A percentile compares a stretch with the other conserved stretches of the same genome.
phyloP scores from a whole-genome alignment of 148 eudicot species.

The Rhododendron kiyosumense region DNA sequence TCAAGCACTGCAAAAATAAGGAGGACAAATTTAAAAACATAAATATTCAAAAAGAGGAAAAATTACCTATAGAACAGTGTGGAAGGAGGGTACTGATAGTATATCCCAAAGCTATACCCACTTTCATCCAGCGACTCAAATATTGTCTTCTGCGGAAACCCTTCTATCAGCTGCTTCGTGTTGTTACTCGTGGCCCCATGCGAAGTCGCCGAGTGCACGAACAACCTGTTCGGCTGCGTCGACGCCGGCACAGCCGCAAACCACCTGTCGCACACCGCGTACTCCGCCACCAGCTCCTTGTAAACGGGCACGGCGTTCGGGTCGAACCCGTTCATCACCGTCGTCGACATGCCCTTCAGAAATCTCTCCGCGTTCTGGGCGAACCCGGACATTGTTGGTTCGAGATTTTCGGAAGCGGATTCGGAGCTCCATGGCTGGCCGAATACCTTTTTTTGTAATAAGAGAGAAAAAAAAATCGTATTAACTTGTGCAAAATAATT shows the following conservation, averaged over 20 bases:
- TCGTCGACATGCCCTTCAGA: constrained; percentile 23
- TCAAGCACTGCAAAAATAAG: not conserved
- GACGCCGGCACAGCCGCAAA: constrained; percentile 59
- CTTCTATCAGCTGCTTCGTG: not conserved
- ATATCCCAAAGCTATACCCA: constrained; percentile 4
- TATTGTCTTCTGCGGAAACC: constrained; percentile 10
- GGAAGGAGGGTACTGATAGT: constrained; percentile 4
- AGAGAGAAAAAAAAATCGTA: too few species aligned
- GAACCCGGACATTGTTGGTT: constrained; percentile 40
- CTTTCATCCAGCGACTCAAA: constrained; percentile 3
- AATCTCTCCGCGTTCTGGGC: constrained; percentile 34
- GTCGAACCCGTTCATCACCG: constrained; percentile 40
- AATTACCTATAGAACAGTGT: constrained; percentile 5
- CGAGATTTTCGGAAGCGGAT: not conserved
- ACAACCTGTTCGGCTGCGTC: constrained; percentile 70
- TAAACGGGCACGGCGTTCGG: constrained; percentile 19
- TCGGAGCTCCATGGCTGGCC: constrained; percentile 47
- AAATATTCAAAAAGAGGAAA: too few species aligned
- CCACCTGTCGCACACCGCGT: constrained; percentile 56
- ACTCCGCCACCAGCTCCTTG: constrained; percentile 26
- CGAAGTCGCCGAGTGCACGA: constrained; percentile 52
- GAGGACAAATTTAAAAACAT: too few species aligned
- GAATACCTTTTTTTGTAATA: constrained; percentile 22
- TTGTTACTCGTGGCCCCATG: constrained; percentile 6
- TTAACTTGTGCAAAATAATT: not conserved